phyloP scores from a whole-genome alignment of 768 basidiomycete species.

The Lactarius indigo region DNA sequence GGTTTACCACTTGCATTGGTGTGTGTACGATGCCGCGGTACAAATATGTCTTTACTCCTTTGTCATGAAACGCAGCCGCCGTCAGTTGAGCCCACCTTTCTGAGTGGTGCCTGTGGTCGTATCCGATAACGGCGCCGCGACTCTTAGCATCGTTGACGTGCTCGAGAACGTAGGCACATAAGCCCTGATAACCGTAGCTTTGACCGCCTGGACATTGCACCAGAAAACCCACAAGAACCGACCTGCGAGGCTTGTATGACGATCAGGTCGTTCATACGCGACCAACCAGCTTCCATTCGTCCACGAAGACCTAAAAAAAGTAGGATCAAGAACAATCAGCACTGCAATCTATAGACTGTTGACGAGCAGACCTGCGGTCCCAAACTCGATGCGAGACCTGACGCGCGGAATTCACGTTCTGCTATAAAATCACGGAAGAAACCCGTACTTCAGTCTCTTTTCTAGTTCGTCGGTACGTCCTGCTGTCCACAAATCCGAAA shows the following conservation, averaged over 20 bases:
- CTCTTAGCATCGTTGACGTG: conserved; percentile 48
- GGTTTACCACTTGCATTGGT: conserved; percentile 52
- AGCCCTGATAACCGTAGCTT: conserved; percentile 46
- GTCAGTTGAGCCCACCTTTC: conserved; percentile 74
- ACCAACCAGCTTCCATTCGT: conserved; percentile 84
- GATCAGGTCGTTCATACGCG: conserved; percentile 88
- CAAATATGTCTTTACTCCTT: conserved; percentile 66
- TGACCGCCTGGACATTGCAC: background rate
- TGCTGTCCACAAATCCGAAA: conserved; percentile 43
- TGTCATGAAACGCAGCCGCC: conserved; percentile 62
- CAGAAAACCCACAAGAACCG: conserved; percentile 8
- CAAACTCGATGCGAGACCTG: conserved; percentile 77
- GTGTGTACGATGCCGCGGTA: conserved; percentile 73
- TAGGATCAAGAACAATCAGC: conserved; percentile 3
- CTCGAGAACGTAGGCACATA: conserved; percentile 65
- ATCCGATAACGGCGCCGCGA: conserved; percentile 77
- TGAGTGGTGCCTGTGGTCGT: conserved; percentile 84
- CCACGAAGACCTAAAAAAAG: conserved; percentile 59
- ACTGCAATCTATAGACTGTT: background rate
- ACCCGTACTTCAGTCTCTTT: conserved; percentile 49
- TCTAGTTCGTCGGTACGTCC: conserved; percentile 48
- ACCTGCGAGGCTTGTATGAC: conserved; percentile 82
- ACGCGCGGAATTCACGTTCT: background rate
- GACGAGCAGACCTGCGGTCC: conserved; percentile 65
- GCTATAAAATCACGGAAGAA: background rate